Evolutionary conservation across 345 rosid genomes (phyloP), one percentile per base, ranked within the genome.

Genomic region (Populus euphratica): DNA sequence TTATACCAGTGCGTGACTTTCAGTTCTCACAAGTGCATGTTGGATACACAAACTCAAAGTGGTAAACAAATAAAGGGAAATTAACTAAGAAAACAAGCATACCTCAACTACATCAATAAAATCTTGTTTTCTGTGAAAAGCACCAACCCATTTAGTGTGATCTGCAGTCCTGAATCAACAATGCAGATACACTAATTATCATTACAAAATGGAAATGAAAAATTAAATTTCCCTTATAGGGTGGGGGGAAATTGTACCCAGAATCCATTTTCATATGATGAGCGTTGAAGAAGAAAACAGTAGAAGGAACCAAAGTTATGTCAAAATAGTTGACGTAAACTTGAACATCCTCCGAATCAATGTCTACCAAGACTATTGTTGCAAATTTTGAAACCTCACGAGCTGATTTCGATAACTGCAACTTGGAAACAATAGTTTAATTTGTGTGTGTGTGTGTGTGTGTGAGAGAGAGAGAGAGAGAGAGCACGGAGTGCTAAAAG

Each of bases 201-300:
- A 13, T 39, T 6, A 68, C 25, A n/a, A 20, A 8, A 49, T 18
- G 27, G 35, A 43, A 29, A 8, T 5, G 11, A n/a, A 23, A 72
- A 79, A 52, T 59, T 1, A 39, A 43, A 59, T 10, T 10, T 43
- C 47, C 14, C 12, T 43, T 65, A 44, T 13, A 69, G 18, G 50
- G 25, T 13, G 21, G 44, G 68, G 0, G 62, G 43, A 31, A 79
- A 33, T 3, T 7, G 6, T 81, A 93, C 99, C 97, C 96, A 73
- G 91, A 92, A 86, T 96, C 99, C 91, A 96, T 85, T 86, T 96
- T 96, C 94, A 96, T 93, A 35, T 96, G 97, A 77, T 92, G 94
- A 1, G 96, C 94, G 71, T 96, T 96, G 90, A 96, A 92, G 90
- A 96, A 96, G 90, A 93, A 96, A 36, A 93, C 61, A 0, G 96